Base-by-base conservation (phyloP, 2,329 filamentous ascomycete genomes). In the Claviceps africana region DNA sequence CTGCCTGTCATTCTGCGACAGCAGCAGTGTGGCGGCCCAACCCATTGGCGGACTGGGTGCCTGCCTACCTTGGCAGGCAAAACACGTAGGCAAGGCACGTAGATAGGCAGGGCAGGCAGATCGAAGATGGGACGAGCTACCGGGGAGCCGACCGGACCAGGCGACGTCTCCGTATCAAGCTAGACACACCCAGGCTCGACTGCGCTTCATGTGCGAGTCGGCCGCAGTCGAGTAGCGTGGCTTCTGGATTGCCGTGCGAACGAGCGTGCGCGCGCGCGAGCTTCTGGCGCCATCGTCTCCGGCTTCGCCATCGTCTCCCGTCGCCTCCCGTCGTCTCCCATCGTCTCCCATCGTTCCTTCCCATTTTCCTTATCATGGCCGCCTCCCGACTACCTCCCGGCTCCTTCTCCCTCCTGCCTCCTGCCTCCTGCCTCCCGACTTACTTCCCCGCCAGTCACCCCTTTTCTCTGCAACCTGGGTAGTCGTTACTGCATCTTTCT, bases 361-460 rank as follows among this genome's bases (percentile, higher is more conserved):
- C 48, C 22, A n/a, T 19, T 51, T 48, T 43, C 40, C 30, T 53
- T 53, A 53, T 53, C 47, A 53, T 53, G 47, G 39, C 47, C 21
- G 30, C 51, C 51, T 48, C 46, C 51, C 51, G 21, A 45, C 46
- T 31, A 25, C 33, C 28, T 52, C 28, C 33, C 45, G 31, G 33
- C 37, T 17, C 15, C 4, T 4, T 35, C 40, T 17, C 19, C 40
- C 11, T 7, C 4, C 10, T 43, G 10, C 40, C 11, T n/a, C 19
- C 40, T 21, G 11, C 19, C 40, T 43, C 10, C 11, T 43, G 2
- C 9, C n/a, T 19, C 9, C 9, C 17, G 9, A 40, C n/a, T 37
- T 17, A 22, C 13, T 13, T 22, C 21, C 15, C 40, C 19, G 19
- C 40, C 6, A 43, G 6, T 43, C 21, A 13, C 22, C 22, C 13